A percentile compares a stretch with the other conserved stretches of the same genome.
Evolutionary conservation across 352 stramenopile species (phyloP).

Genomic region (Pythium folliculosum): DNA sequence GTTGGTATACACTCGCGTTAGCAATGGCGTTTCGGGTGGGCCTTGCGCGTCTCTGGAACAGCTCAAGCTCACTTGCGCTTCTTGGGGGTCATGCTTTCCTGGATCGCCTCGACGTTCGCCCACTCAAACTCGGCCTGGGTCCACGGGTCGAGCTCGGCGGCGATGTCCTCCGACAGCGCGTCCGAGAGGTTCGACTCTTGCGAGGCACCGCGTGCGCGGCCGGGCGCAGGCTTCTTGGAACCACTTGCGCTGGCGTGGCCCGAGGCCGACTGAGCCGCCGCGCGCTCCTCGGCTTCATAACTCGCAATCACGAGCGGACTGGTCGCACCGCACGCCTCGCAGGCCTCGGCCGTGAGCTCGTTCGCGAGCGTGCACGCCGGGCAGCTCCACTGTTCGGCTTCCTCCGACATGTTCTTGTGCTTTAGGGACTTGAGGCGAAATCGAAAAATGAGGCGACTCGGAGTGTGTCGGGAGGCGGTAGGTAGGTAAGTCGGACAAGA

Average conservation of each 20-base stretch:
- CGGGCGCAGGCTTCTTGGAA: background rate
- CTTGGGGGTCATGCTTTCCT: constrained; percentile 36
- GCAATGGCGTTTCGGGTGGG: background rate
- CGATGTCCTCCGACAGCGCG: constrained; percentile 33
- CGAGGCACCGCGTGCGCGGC: constrained; percentile 34
- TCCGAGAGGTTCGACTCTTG: constrained; percentile 43
- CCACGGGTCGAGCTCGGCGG: constrained; percentile 57
- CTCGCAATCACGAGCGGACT: constrained; percentile 68
- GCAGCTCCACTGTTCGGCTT: constrained; percentile 51
- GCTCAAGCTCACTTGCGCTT: constrained; percentile 28
- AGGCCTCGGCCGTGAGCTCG: constrained; percentile 51
- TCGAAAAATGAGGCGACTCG: too few species aligned
- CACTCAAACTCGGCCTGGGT: constrained; percentile 68
- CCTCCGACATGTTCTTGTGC: constrained; percentile 25
- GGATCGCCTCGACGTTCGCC: constrained; percentile 59
- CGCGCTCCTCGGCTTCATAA: constrained; percentile 50
- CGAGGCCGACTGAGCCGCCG: constrained; percentile 11
- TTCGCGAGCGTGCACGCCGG: constrained; percentile 63
- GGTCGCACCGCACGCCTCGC: constrained; percentile 64
- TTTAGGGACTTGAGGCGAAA: too few species aligned
- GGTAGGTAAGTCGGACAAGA: too few species aligned
- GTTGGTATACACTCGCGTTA: background rate
- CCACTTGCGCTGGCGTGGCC: background rate
- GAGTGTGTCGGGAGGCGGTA: too few species aligned
- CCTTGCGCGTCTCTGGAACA: background rate